Percentiles rank a stretch among this genome's conserved stretches.
These are phyloP conservation scores for Thalassiosira livingstoniorum DNA, from an alignment of 352 stramenopile genomes.

Conservation along the genomic window DNA sequence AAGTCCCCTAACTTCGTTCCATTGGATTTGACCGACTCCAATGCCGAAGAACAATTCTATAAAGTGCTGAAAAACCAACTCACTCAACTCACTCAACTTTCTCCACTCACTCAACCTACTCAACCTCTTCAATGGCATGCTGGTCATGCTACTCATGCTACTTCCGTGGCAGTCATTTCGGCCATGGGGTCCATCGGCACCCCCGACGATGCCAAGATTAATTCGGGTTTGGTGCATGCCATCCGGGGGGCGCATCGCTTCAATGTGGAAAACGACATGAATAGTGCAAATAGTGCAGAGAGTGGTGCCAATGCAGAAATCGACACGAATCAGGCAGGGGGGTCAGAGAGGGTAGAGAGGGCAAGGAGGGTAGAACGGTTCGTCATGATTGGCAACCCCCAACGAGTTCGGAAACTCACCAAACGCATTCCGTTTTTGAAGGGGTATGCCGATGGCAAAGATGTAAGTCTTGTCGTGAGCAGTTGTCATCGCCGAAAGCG, in stretches of 20 bases:
- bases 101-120: too few relatives aligned
- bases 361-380: slow-evolving; percentile 31
- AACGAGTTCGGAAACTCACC: slow-evolving; percentile 19
- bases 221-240: slow-evolving; percentile 20
- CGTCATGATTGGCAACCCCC: slow-evolving; percentile 44
- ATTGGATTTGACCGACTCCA: slow-evolving; percentile 35
- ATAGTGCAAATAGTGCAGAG: too few relatives aligned
- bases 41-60: slow-evolving; percentile 36
- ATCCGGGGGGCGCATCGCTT: slow-evolving; percentile 22
- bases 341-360: too few relatives aligned
- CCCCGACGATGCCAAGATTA: slow-evolving; percentile 22
- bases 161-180: too few relatives aligned
- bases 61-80: too few relatives aligned
- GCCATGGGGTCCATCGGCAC: slow-evolving; percentile 37
- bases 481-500: too few relatives aligned
- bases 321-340: too few relatives aligned
- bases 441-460: slow-evolving; percentile 37
- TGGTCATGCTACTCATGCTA: too few relatives aligned
- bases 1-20: too few relatives aligned
- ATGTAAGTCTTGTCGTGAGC: slow-evolving; percentile 15
- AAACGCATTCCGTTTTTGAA: slow-evolving; percentile 36
- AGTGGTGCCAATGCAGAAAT: too few relatives aligned
- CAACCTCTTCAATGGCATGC: too few relatives aligned
- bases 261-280: slow-evolving; percentile 13
- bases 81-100: too few relatives aligned